These are phyloP conservation scores for Turritis glabra DNA, from an alignment of 345 rosid species.

Conservation along the genomic window DNA sequence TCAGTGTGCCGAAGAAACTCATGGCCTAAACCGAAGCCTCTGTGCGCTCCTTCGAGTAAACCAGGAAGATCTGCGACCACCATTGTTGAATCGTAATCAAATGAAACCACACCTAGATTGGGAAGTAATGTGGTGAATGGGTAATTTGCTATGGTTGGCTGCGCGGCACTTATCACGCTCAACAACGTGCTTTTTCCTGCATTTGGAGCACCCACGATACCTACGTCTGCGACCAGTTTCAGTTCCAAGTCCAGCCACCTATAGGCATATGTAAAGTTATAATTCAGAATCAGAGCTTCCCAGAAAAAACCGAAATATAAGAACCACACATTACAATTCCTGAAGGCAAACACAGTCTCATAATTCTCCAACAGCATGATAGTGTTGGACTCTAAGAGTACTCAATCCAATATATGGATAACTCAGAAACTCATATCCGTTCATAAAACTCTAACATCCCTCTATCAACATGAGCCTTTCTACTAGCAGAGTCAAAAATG, in stretches of 20 bases:
- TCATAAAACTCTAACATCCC: background rate
- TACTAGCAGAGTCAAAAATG: background rate
- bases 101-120: slow-evolving; percentile 92
- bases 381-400: background rate
- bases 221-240: slow-evolving; percentile 88
- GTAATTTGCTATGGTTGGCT: slow-evolving; percentile 82
- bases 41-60: slow-evolving; percentile 95
- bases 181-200: slow-evolving; percentile 93
- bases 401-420: background rate
- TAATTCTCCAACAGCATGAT: slow-evolving; percentile 1
- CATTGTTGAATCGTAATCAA: slow-evolving; percentile 84
- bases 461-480: background rate
- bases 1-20: slow-evolving; percentile 91
- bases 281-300: background rate
- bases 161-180: slow-evolving; percentile 90
- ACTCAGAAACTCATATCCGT: background rate
- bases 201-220: slow-evolving; percentile 93
- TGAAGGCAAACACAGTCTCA: slow-evolving; percentile 4
- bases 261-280: slow-evolving; percentile 18
- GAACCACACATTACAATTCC: background rate
- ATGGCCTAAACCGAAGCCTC: slow-evolving; percentile 91
- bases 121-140: slow-evolving; percentile 95
- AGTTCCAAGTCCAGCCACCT: slow-evolving; percentile 98
- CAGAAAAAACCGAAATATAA: background rate
- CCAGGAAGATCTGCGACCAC: slow-evolving; percentile 98